These are phyloP conservation scores for Lentinula aciculospora DNA, from an alignment of 768 basidiomycete species.

Conservation along the genomic window DNA sequence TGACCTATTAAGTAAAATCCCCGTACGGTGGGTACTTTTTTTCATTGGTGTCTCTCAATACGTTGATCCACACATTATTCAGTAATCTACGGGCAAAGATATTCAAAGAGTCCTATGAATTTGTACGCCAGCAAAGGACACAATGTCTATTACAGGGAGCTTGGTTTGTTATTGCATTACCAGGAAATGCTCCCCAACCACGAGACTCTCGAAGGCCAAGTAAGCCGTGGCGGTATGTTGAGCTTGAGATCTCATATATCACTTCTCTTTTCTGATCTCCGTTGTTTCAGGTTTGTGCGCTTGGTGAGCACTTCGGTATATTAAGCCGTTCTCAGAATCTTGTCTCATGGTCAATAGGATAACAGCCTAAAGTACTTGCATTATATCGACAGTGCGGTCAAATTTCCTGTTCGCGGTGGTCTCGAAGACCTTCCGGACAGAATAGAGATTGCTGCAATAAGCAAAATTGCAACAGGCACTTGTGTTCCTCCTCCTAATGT, in stretches of 20 bases:
- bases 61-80: conserved; percentile 2
- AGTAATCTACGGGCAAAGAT: conserved; percentile 83
- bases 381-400: conserved; percentile 76
- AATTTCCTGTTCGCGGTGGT: conserved; percentile 74
- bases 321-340: not conserved
- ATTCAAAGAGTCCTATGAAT: conserved; percentile 87
- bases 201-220: conserved; percentile 54
- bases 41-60: not conserved
- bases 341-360: conserved; percentile 44
- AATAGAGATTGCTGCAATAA: conserved; percentile 76
- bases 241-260: not conserved
- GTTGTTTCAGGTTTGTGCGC: conserved; percentile 53
- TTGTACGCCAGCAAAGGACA: conserved; percentile 83
- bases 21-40: conserved; percentile 60
- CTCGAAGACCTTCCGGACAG: conserved; percentile 85
- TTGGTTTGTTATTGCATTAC: conserved; percentile 85
- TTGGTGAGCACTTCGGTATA: conserved; percentile 39
- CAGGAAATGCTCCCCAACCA: conserved; percentile 36
- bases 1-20: conserved; percentile 78
- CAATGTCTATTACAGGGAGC: conserved; percentile 85
- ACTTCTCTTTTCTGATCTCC: not conserved
- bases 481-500: conserved; percentile 66
- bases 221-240: conserved; percentile 58
- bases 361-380: conserved; percentile 76
- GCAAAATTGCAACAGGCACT: conserved; percentile 72